Evolutionary conservation across 495 filamentous ascomycete genomes (phyloP).

Genomic region (Penicillium angulare): DNA sequence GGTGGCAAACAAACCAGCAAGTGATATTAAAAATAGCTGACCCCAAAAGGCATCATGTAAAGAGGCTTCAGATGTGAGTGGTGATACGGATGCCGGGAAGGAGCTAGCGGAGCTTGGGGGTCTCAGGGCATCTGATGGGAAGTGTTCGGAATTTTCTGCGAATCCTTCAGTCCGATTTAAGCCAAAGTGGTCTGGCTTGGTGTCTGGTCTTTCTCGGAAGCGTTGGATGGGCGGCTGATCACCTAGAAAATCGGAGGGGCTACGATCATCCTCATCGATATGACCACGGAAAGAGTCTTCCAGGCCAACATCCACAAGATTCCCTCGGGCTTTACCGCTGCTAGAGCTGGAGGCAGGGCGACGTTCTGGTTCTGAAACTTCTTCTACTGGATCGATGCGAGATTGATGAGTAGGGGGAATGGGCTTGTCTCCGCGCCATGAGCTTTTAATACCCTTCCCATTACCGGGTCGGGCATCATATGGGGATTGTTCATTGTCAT

Average conservation of each 20-base stretch:
- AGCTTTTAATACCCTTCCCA: slow-evolving; percentile 51
- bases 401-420: slow-evolving; percentile 16
- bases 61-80: slow-evolving; percentile 52
- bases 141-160: slow-evolving; percentile 46
- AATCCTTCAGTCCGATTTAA: slow-evolving; percentile 41
- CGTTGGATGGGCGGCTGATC: slow-evolving; percentile 84
- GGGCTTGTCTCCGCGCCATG: slow-evolving; percentile 49
- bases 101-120: slow-evolving; percentile 44
- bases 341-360: slow-evolving; percentile 38
- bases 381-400: slow-evolving; percentile 29
- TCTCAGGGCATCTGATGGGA: slow-evolving; percentile 34
- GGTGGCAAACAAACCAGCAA: slow-evolving; percentile 79
- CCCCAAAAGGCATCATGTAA: slow-evolving; percentile 89
- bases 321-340: slow-evolving; percentile 60
- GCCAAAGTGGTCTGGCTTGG: slow-evolving; percentile 29
- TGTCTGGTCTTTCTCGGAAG: slow-evolving; percentile 59
- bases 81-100: slow-evolving; percentile 42
- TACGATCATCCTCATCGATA: slow-evolving; percentile 46
- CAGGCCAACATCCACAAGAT: slow-evolving; percentile 86
- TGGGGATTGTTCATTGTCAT: slow-evolving; percentile 28
- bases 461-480: slow-evolving; percentile 35
- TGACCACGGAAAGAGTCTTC: slow-evolving; percentile 58
- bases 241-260: slow-evolving; percentile 58
- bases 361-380: slow-evolving; percentile 29
- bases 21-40: slow-evolving; percentile 81